These are phyloP conservation scores for Galerina marginata DNA, from an alignment of 768 basidiomycete species.

Conservation along the genomic window DNA sequence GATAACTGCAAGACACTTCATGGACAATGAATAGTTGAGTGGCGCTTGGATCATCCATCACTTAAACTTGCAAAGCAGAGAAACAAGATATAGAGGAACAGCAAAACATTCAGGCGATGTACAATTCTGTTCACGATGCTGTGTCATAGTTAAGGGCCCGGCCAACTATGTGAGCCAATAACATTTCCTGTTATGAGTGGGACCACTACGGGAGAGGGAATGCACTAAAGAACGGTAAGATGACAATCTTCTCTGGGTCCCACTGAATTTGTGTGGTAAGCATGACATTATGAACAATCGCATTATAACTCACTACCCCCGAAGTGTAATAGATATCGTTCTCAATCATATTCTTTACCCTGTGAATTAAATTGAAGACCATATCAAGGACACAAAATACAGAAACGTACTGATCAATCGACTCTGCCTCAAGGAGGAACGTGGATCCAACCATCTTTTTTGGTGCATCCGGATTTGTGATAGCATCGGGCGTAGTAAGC, in stretches of 20 bases:
- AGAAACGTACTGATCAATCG: conserved; percentile 48
- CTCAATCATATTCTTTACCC: conserved; percentile 45
- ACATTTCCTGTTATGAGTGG: no score
- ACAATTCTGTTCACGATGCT: neutral
- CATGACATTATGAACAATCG: neutral
- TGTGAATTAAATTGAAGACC: conserved; percentile 18
- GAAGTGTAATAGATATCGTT: conserved; percentile 47
- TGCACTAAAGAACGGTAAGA: conserved; percentile 45
- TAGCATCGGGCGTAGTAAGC: conserved; percentile 62
- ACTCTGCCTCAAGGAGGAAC: conserved; percentile 59
- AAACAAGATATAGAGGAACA: no score
- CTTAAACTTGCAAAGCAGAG: no score
- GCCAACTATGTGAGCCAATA: no score
- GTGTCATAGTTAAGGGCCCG: neutral
- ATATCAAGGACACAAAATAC: conserved; percentile 21
- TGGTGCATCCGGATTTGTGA: conserved; percentile 45
- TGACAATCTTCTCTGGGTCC: conserved; percentile 61
- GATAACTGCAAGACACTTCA: no score
- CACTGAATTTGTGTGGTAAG: conserved; percentile 43
- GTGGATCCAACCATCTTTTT: conserved; percentile 68
- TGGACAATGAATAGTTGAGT: no score
- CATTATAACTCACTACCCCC: conserved; percentile 36
- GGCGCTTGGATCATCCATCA: no score
- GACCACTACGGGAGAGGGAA: conserved; percentile 28
- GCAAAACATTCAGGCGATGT: neutral